A percentile compares a stretch with the other conserved stretches of the same genome.
phyloP scores from a whole-genome alignment of 148 eudicot genomes.

The Rhododendron molle region DNA sequence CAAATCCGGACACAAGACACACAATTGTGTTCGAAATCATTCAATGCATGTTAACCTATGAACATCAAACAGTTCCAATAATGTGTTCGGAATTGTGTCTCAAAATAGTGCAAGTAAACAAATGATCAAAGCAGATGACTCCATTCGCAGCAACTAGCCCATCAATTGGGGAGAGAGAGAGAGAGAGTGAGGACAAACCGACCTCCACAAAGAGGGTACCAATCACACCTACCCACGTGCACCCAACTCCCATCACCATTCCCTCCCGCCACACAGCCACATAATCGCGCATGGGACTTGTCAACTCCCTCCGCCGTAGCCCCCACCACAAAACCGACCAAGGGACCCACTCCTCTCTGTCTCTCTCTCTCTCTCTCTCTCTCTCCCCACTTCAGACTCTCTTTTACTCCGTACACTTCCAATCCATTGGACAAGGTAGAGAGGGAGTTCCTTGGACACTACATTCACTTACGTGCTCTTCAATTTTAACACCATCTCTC shows the following conservation, averaged over 20 bases:
- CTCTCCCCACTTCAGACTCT: not conserved
- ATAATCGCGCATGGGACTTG: constrained; percentile 9
- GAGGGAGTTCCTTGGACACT: no score
- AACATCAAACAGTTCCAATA: no score
- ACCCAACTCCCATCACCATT: not conserved
- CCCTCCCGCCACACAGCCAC: not conserved
- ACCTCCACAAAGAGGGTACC: not conserved
- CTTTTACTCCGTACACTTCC: not conserved
- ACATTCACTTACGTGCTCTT: no score
- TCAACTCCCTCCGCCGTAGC: not conserved
- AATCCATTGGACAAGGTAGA: not conserved
- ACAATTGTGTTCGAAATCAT: no score
- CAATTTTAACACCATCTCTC: no score
- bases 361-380: not conserved
- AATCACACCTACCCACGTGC: not conserved
- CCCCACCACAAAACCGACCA: constrained; percentile 7
- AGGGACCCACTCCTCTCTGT: no score
- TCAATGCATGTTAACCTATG: no score
- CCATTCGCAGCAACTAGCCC: not conserved
- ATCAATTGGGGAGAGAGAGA: not conserved
- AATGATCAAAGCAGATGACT: no score
- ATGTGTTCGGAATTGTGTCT: no score
- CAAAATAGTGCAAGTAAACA: no score
- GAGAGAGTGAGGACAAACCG: not conserved
- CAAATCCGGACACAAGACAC: no score